These are phyloP conservation scores for Dioscorea dumetorum DNA, from an alignment of 106 monocot genomes.

Conservation along the genomic window DNA sequence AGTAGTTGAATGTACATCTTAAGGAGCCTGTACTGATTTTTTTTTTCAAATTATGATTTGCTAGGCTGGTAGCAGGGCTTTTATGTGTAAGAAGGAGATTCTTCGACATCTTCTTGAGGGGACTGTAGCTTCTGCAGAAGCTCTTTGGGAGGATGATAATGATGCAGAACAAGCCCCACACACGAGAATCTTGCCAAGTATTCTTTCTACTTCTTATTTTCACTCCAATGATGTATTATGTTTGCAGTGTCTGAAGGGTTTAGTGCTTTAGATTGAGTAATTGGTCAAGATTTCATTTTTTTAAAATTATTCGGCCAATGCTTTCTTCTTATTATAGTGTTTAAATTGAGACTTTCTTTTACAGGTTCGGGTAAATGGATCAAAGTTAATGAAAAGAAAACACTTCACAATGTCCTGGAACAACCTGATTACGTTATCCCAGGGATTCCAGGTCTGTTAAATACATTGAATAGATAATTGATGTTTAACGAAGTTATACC, in stretches of 20 bases:
- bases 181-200: conserved; percentile 8
- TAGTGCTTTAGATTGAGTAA: too few species aligned
- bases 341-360: not conserved
- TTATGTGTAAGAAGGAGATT: conserved; percentile 47
- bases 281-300: too few species aligned
- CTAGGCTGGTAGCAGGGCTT: conserved; percentile 48
- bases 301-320: too few species aligned
- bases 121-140: conserved; percentile 36
- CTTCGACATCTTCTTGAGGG: conserved; percentile 62
- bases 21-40: not conserved
- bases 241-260: too few species aligned
- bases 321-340: not conserved
- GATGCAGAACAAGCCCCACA: conserved; percentile 17
- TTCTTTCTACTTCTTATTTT: not conserved
- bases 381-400: conserved; percentile 79
- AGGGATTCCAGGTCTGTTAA: conserved; percentile 63
- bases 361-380: conserved; percentile 55
- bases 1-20: too few species aligned
- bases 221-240: too few species aligned
- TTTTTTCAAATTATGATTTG: conserved; percentile 12
- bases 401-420: conserved; percentile 47
- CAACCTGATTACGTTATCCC: conserved; percentile 73
- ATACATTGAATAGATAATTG: not conserved
- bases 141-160: conserved; percentile 37
- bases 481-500: not conserved